Conservation (phyloP, 768 basidiomycete genomes). For the Infundibulicybe gibba region DNA sequence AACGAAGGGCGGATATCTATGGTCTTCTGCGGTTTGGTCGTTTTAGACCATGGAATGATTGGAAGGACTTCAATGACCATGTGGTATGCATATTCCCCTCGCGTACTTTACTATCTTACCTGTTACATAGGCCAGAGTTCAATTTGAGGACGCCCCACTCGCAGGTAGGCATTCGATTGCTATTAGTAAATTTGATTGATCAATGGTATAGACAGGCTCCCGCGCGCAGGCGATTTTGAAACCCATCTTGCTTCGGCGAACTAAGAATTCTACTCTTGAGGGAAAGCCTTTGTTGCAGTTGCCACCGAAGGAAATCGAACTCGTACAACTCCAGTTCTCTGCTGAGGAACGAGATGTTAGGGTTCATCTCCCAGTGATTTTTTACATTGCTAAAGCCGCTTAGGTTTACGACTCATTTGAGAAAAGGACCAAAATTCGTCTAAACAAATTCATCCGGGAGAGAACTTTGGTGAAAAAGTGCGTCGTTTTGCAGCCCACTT, state of each 20-base stretch:
- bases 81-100: constrained; percentile 33
- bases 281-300: constrained; percentile 68
- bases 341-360: constrained; percentile 61
- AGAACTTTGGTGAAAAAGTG: constrained; percentile 62
- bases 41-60: constrained; percentile 72
- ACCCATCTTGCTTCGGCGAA: constrained; percentile 67
- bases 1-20: constrained; percentile 60
- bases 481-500: background rate
- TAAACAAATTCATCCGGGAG: constrained; percentile 59
- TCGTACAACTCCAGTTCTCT: constrained; percentile 60
- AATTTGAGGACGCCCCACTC: constrained; percentile 52
- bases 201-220: constrained; percentile 27
- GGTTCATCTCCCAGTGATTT: background rate
- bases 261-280: constrained; percentile 62
- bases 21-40: constrained; percentile 67
- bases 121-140: constrained; percentile 40
- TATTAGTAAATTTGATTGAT: background rate
- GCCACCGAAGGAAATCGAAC: constrained; percentile 54
- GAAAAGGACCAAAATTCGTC: constrained; percentile 44
- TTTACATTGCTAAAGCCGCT: background rate
- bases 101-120: background rate
- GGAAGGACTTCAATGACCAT: constrained; percentile 58
- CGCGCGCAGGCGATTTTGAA: constrained; percentile 68
- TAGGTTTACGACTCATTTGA: constrained; percentile 61
- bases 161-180: constrained; percentile 40